Conservation (phyloP, 1,284 basidiomycete genomes). For the Peniophora sp. region DNA sequence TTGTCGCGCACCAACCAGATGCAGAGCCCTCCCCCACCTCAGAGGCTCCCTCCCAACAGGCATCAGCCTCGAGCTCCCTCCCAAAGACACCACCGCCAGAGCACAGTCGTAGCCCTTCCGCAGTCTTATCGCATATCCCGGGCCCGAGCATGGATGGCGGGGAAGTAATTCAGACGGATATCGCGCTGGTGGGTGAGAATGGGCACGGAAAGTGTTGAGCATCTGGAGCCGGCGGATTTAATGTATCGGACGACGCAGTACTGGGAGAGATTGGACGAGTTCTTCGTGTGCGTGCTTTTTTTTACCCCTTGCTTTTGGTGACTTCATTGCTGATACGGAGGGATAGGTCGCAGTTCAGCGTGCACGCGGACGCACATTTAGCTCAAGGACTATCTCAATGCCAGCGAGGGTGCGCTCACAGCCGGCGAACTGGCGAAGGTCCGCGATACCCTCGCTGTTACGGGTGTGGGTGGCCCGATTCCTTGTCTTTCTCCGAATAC, state of each 20-base stretch:
- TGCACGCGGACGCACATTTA: constrained; percentile 43
- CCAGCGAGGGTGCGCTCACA: constrained; percentile 61
- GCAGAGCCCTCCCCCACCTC: too few species aligned
- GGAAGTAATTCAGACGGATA: constrained; percentile 52
- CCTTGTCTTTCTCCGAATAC: too few species aligned
- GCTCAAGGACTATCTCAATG: constrained; percentile 74
- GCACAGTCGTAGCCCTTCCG: constrained; percentile 63
- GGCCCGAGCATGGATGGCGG: constrained; percentile 48
- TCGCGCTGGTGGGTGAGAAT: constrained; percentile 57
- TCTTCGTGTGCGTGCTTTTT: constrained; percentile 52
- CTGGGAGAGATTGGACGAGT: constrained; percentile 62
- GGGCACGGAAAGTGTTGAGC: constrained; percentile 33
- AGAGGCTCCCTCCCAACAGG: constrained; percentile 5
- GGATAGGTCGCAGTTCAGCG: constrained; percentile 50
- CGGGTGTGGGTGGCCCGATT: constrained; percentile 62
- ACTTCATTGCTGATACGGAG: not conserved
- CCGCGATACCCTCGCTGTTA: constrained; percentile 65
- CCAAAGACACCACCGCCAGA: constrained; percentile 9
- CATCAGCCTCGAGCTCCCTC: constrained; percentile 14
- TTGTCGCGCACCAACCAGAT: constrained; percentile 13
- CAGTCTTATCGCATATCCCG: constrained; percentile 69
- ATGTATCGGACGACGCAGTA: constrained; percentile 64
- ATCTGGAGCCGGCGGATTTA: constrained; percentile 28
- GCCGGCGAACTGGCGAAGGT: constrained; percentile 74
- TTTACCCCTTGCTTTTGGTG: not conserved